Conservation (phyloP, 2,329 filamentous ascomycete genomes). For the Chalaropsis thielavioides region DNA sequence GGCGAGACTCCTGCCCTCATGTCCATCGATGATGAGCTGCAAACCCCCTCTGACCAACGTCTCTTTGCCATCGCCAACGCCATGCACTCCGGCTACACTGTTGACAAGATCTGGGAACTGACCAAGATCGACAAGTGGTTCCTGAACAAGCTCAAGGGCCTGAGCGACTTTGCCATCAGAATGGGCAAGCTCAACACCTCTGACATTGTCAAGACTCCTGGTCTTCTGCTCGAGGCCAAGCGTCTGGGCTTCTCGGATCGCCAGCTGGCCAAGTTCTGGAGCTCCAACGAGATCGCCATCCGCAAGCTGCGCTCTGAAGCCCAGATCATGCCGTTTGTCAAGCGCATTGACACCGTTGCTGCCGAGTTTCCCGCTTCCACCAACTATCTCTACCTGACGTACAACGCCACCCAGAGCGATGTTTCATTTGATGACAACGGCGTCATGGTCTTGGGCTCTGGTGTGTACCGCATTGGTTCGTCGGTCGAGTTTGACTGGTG, state of each 20-base stretch:
- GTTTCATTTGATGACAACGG: slow-evolving; percentile 76
- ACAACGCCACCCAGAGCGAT: slow-evolving; percentile 81
- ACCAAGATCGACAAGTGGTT: slow-evolving; percentile 99
- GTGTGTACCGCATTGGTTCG: slow-evolving; percentile 92
- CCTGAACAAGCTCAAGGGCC: slow-evolving; percentile 73
- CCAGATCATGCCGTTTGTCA: slow-evolving; percentile 76
- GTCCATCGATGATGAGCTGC: slow-evolving; percentile 89
- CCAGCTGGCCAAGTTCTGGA: slow-evolving; percentile 87
- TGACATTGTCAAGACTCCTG: slow-evolving; percentile 48
- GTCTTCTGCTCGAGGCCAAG: slow-evolving; percentile 71
- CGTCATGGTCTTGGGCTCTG: slow-evolving; percentile 90
- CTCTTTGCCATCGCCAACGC: slow-evolving; percentile 96
- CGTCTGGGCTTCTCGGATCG: slow-evolving; percentile 87
- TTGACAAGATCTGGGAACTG: slow-evolving; percentile 95
- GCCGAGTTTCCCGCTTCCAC: slow-evolving; percentile 90
- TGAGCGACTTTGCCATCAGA: slow-evolving; percentile 74
- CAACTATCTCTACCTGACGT: slow-evolving; percentile 93
- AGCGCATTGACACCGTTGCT: slow-evolving; percentile 97
- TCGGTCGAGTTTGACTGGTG: slow-evolving; percentile 99
- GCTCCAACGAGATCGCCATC: slow-evolving; percentile 84
- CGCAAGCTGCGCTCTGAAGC: slow-evolving; percentile 71
- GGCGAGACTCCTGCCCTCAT: slow-evolving; percentile 76
- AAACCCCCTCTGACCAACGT: slow-evolving; percentile 93
- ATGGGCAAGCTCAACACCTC: slow-evolving; percentile 53
- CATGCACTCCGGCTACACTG: slow-evolving; percentile 84